A percentile compares a stretch with the other conserved stretches of the same genome.
Evolutionary conservation across 106 monocot genomes (phyloP).

Genomic region (Gastrodia elata): DNA sequence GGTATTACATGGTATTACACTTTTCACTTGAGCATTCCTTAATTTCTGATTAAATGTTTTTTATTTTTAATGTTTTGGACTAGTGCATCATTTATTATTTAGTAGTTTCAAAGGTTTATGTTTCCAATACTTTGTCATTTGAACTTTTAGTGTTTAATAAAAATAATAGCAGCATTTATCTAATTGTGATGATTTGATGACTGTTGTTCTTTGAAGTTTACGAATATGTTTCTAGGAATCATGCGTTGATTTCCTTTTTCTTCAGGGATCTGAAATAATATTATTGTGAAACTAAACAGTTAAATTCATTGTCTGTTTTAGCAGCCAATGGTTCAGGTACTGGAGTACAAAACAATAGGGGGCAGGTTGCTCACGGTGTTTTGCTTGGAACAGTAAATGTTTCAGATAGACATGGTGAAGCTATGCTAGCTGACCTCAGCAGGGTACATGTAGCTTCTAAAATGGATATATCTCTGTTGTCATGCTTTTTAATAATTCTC

Average conservation of each 20-base stretch:
- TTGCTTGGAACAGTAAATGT: slow-evolving; percentile 56
- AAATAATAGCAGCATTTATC: neutral
- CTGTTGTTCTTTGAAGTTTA: neutral
- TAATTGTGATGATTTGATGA: neutral
- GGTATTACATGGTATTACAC: no score
- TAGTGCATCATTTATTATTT: neutral
- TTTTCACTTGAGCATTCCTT: no score
- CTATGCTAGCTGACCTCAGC: slow-evolving; percentile 31
- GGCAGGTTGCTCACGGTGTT: slow-evolving; percentile 49
- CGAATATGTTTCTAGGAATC: neutral
- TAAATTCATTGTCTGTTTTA: neutral
- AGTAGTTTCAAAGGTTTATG: no score
- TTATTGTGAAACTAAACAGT: neutral
- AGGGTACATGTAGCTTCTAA: neutral
- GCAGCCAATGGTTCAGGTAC: slow-evolving; percentile 4
- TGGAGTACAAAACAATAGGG: slow-evolving; percentile 6
- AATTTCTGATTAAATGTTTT: neutral
- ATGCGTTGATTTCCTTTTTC: neutral
- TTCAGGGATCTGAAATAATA: neutral
- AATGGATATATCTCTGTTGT: neutral
- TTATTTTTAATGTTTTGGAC: neutral
- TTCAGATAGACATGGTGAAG: slow-evolving; percentile 33
- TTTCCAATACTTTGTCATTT: neutral
- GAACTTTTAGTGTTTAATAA: neutral
- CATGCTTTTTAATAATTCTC: neutral